A percentile compares a stretch with the other conserved stretches of the same genome.
phyloP scores from a whole-genome alignment of 75 land plant genomes.

The Cunninghamia lanceolata region DNA sequence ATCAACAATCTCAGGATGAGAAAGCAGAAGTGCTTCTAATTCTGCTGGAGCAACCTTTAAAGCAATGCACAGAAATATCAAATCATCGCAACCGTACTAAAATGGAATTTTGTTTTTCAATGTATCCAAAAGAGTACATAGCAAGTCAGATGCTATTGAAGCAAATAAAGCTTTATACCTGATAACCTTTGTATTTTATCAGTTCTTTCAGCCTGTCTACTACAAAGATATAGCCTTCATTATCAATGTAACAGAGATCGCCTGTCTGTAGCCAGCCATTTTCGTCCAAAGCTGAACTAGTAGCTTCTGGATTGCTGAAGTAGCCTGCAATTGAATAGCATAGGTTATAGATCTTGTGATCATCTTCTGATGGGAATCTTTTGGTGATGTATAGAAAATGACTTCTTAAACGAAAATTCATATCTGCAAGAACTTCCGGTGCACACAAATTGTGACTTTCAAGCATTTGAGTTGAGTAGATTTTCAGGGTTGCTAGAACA shows the following conservation, averaged over 20 bases:
- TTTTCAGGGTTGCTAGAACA: too few relatives aligned
- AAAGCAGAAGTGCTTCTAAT: neutral
- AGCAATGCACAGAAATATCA: neutral
- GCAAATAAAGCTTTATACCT: conserved; percentile 32
- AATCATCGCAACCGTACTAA: neutral
- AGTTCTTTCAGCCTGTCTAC: conserved; percentile 89
- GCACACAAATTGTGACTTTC: neutral
- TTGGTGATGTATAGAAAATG: neutral
- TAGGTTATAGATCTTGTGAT: neutral
- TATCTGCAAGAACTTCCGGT: neutral
- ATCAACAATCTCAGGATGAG: conserved; percentile 57
- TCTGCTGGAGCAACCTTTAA: conserved; percentile 75
- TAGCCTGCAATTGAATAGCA: conserved; percentile 40
- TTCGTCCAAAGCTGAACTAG: conserved; percentile 13
- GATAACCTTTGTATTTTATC: conserved; percentile 91
- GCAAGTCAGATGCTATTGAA: neutral
- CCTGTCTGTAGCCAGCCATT: too few relatives aligned
- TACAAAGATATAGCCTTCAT: conserved; percentile 39
- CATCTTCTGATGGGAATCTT: neutral
- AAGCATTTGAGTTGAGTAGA: too few relatives aligned
- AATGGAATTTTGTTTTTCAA: neutral
- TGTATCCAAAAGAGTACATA: neutral
- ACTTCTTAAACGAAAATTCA: neutral
- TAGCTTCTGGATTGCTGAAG: conserved; percentile 59
- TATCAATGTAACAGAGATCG: too few relatives aligned